Conservation (phyloP, 2,329 filamentous ascomycete species). For the Hysterium pulicare region DNA sequence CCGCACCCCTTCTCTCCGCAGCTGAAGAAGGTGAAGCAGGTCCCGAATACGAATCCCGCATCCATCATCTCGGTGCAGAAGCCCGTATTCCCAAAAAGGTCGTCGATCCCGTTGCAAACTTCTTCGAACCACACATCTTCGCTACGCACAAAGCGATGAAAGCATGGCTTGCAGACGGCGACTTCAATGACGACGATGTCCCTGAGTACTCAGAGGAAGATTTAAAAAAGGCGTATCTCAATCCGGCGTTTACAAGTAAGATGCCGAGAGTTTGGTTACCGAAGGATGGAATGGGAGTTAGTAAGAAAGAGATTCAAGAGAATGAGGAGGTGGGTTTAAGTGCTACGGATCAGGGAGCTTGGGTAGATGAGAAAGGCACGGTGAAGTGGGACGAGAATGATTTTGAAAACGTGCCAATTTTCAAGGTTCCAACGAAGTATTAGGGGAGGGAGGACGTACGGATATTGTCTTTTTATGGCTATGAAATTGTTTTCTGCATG, state of each 20-base stretch:
- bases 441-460: too few species aligned
- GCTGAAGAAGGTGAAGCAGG: slow-evolving; percentile 30
- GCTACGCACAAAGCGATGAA: slow-evolving; percentile 33
- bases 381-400: slow-evolving; percentile 30
- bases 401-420: slow-evolving; percentile 31
- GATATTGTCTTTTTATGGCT: too few species aligned
- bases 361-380: slow-evolving; percentile 28
- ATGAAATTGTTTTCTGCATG: too few species aligned
- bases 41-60: slow-evolving; percentile 16
- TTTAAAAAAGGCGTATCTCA: slow-evolving; percentile 31
- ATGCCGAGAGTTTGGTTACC: slow-evolving; percentile 35
- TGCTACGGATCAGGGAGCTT: slow-evolving; percentile 30
- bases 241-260: slow-evolving; percentile 32
- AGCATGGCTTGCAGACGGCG: slow-evolving; percentile 28
- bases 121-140: slow-evolving; percentile 35
- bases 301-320: slow-evolving; percentile 27
- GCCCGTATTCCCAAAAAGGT: slow-evolving; percentile 21
- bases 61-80: slow-evolving; percentile 25
- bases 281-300: slow-evolving; percentile 30
- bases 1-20: slow-evolving; percentile 25
- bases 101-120: slow-evolving; percentile 28
- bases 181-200: slow-evolving; percentile 25
- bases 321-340: slow-evolving; percentile 27
- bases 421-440: slow-evolving; percentile 28
- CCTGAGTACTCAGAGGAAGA: slow-evolving; percentile 32